phyloP scores from a whole-genome alignment of 768 basidiomycete genomes.

The Xerocomellus chrysenteron region DNA sequence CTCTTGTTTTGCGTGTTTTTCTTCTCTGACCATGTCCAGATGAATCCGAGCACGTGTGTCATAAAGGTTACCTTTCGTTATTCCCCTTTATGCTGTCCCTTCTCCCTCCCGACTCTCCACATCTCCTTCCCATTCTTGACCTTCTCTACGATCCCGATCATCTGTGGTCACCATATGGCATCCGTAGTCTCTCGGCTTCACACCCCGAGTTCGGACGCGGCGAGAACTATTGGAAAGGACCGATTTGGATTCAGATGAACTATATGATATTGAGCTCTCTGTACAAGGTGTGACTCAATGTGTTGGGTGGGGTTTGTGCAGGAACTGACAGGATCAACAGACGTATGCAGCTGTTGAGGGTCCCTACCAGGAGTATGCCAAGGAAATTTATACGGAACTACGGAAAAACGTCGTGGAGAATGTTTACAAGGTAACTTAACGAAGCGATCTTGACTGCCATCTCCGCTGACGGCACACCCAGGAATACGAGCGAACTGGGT shows the following conservation, averaged over 20 bases:
- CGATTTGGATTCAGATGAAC: constrained; percentile 98
- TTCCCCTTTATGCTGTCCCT: constrained; percentile 90
- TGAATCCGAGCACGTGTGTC: constrained; percentile 88
- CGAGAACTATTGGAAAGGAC: constrained; percentile 97
- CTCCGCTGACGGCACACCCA: constrained; percentile 29
- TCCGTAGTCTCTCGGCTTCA: constrained; percentile 83
- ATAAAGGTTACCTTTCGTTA: constrained; percentile 89
- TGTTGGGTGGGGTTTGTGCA: neutral
- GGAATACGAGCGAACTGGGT: constrained; percentile 92
- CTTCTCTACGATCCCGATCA: constrained; percentile 76
- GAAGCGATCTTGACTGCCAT: neutral
- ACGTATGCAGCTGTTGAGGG: constrained; percentile 77
- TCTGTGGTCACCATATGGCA: constrained; percentile 89
- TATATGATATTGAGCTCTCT: constrained; percentile 82
- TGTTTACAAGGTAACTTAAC: constrained; percentile 60
- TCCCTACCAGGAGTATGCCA: constrained; percentile 75
- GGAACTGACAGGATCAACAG: constrained; percentile 37
- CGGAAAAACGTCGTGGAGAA: constrained; percentile 84
- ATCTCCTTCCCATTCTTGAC: constrained; percentile 79
- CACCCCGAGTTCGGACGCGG: constrained; percentile 90
- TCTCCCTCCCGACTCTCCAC: constrained; percentile 73
- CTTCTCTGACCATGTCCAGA: constrained; percentile 45
- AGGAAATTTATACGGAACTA: constrained; percentile 76
- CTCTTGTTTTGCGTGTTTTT: neutral
- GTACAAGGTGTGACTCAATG: constrained; percentile 53